Evolutionary conservation across 352 stramenopile genomes (phyloP).

Genomic region (Aphanomyces cochlioides): DNA sequence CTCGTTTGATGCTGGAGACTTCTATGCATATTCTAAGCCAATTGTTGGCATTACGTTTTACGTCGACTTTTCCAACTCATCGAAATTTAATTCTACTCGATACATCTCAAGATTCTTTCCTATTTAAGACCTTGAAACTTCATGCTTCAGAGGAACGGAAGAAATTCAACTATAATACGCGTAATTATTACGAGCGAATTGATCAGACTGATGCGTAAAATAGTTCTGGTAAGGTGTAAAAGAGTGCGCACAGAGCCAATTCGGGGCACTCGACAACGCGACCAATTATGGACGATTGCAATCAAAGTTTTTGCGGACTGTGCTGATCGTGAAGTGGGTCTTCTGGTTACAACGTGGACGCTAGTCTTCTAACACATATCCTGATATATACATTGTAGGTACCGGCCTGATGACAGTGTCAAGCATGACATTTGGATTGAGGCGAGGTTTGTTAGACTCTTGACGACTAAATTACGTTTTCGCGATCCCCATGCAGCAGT

Average conservation of each 20-base stretch:
- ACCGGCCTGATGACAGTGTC: slow-evolving; percentile 3
- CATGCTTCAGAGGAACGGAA: slow-evolving; percentile 7
- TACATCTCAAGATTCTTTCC: neutral
- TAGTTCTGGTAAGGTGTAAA: slow-evolving; percentile 10
- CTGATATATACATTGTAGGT: slow-evolving; percentile 12
- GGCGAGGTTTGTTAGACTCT: slow-evolving; percentile 57
- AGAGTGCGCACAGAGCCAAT: slow-evolving; percentile 10
- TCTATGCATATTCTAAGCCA: neutral
- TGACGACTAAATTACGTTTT: slow-evolving; percentile 34
- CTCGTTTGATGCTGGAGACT: slow-evolving; percentile 13
- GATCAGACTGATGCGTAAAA: neutral
- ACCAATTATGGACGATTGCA: slow-evolving; percentile 9
- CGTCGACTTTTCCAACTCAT: slow-evolving; percentile 7
- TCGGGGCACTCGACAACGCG: neutral
- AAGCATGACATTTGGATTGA: slow-evolving; percentile 57
- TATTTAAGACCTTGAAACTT: neutral
- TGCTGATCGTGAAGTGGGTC: neutral
- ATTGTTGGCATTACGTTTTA: slow-evolving; percentile 20
- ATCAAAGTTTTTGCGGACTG: slow-evolving; percentile 19
- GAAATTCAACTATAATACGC: slow-evolving; percentile 24
- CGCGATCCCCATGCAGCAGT: slow-evolving; percentile 5
- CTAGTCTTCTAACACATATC: neutral
- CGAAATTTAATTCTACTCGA: slow-evolving; percentile 13
- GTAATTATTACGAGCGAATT: neutral
- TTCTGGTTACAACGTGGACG: slow-evolving; percentile 17